Conservation (phyloP, 208 protist genomes). For the Leishmania mexicana region DNA sequence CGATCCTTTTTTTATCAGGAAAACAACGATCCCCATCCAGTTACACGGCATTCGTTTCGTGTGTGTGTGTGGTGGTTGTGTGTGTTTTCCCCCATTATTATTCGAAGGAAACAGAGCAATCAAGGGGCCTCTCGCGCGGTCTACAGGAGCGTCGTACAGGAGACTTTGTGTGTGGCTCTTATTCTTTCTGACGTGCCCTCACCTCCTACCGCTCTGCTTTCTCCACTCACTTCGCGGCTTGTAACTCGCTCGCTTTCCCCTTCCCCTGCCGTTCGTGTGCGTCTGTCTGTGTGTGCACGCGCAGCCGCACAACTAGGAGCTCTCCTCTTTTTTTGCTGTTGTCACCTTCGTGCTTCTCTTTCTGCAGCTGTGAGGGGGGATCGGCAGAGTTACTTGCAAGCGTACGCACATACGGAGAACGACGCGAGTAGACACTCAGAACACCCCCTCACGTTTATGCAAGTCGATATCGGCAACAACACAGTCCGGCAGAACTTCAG, state of each 20-base stretch:
- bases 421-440: neutral
- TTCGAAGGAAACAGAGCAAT: neutral
- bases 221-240: neutral
- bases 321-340: neutral
- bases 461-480: constrained; percentile 63
- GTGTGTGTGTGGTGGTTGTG: neutral
- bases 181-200: neutral
- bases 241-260: neutral
- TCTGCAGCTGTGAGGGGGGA: neutral
- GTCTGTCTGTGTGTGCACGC: neutral
- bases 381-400: neutral
- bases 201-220: neutral
- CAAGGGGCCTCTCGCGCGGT: neutral
- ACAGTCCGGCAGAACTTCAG: constrained; percentile 43
- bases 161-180: neutral
- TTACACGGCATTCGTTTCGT: neutral
- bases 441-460: constrained; percentile 22
- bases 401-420: neutral
- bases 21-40: neutral
- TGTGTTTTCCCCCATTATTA: neutral
- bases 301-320: neutral
- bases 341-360: neutral
- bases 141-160: too few species aligned
- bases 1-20: neutral
- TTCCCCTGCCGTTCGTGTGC: neutral